Percentiles rank a stretch among this genome's conserved stretches.
Evolutionary conservation across 2,329 filamentous ascomycete species (phyloP).

Genomic region (Talaromyces sp.): DNA sequence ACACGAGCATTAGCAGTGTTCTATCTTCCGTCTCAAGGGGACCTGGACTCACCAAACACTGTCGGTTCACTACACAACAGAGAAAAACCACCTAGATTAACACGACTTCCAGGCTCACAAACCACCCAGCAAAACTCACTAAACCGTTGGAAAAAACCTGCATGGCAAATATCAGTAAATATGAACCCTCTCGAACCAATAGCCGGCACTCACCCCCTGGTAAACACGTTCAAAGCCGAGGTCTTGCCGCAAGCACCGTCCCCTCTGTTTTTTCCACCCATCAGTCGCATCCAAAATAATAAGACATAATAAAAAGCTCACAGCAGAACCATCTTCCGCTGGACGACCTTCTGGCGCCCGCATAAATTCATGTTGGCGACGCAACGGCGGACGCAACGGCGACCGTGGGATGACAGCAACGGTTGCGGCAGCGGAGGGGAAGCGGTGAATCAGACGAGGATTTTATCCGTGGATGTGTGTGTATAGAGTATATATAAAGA

Average conservation of each 20-base stretch:
- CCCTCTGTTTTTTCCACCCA: slow-evolving; percentile 53
- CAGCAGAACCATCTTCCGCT: slow-evolving; percentile 95
- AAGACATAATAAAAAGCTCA: slow-evolving; percentile 31
- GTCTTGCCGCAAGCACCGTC: slow-evolving; percentile 98
- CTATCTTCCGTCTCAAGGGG: neutral
- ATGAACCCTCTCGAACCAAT: slow-evolving; percentile 9
- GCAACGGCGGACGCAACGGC: neutral
- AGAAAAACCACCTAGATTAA: slow-evolving; percentile 16
- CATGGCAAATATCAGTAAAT: slow-evolving; percentile 13
- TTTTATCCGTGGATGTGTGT: neutral
- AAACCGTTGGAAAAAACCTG: slow-evolving; percentile 95
- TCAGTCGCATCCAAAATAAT: neutral
- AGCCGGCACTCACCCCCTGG: slow-evolving; percentile 67
- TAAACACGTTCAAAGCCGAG: slow-evolving; percentile 95
- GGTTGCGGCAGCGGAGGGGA: neutral
- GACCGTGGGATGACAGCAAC: neutral
- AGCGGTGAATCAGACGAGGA: neutral
- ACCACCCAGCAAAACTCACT: slow-evolving; percentile 44
- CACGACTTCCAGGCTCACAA: slow-evolving; percentile 5
- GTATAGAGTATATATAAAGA: neutral
- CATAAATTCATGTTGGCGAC: slow-evolving; percentile 49
- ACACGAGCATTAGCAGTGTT: slow-evolving; percentile 15
- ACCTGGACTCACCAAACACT: slow-evolving; percentile 61
- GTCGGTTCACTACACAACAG: slow-evolving; percentile 66
- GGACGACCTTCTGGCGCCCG: slow-evolving; percentile 75